phyloP scores from a whole-genome alignment of 225 moss, liverwort and hornwort genomes.

The Climacium dendroides region DNA sequence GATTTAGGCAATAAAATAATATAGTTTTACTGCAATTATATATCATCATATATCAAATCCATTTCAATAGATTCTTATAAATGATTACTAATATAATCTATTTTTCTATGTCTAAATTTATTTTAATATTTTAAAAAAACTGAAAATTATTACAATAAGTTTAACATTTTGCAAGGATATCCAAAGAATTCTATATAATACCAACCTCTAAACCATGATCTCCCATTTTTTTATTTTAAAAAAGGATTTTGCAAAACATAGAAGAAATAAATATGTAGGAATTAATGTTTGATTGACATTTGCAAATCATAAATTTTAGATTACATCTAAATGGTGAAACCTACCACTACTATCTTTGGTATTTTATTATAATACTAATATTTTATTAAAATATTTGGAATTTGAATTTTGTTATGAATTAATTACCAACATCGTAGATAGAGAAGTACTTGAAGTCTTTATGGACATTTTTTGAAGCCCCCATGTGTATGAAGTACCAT shows the following conservation, averaged over 20 bases:
- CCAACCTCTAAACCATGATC: neutral
- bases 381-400: no score
- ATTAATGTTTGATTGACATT: neutral
- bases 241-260: neutral
- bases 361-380: neutral
- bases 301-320: neutral
- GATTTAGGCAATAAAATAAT: neutral
- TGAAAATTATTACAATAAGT: no score
- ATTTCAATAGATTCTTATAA: no score
- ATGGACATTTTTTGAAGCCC: conserved; percentile 14
- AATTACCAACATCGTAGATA: neutral
- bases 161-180: neutral
- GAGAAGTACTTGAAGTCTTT: neutral
- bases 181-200: neutral
- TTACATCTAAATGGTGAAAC: neutral
- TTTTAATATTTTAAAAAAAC: no score
- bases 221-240: neutral
- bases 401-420: neutral
- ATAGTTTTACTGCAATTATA: neutral
- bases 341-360: neutral
- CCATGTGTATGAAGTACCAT: neutral
- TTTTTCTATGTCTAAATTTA: no score
- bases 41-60: neutral
- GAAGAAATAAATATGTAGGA: neutral
- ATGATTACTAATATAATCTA: no score